A percentile compares a stretch with the other conserved stretches of the same genome.
Evolutionary conservation across 2,329 filamentous ascomycete genomes (phyloP).

Genomic region (Trichoderma sp.): DNA sequence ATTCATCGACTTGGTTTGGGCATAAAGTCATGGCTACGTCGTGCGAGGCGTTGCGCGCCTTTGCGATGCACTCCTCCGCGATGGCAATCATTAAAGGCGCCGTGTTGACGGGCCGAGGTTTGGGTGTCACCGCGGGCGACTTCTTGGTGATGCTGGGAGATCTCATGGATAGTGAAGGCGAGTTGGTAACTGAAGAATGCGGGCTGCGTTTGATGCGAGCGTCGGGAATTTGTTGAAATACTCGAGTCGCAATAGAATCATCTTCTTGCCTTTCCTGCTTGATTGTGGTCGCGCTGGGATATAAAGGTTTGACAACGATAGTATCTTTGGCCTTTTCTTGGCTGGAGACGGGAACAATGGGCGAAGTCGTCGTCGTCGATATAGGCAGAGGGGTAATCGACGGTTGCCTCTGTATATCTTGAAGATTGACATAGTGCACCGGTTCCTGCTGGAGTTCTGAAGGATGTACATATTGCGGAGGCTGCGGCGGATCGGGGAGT

Average conservation of each 20-base stretch:
- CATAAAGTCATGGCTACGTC: conserved; percentile 41
- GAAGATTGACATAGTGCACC: conserved; percentile 38
- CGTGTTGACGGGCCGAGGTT: conserved; percentile 46
- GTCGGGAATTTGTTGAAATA: conserved; percentile 15
- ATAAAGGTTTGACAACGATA: conserved; percentile 3
- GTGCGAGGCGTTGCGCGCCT: conserved; percentile 57
- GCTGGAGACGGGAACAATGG: neutral
- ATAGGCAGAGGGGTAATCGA: conserved; percentile 27
- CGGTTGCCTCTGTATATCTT: conserved; percentile 37
- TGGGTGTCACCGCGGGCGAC: conserved; percentile 41
- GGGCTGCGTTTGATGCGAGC: conserved; percentile 36
- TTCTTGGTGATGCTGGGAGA: conserved; percentile 42
- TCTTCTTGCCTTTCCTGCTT: conserved; percentile 19
- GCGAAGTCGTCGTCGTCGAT: conserved; percentile 25
- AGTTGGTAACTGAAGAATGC: conserved; percentile 40
- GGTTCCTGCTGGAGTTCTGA: conserved; percentile 25
- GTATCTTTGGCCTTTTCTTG: conserved; percentile 19
- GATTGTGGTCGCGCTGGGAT: conserved; percentile 4
- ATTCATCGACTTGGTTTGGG: conserved; percentile 53
- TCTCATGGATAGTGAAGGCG: conserved; percentile 39
- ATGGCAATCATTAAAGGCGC: conserved; percentile 64
- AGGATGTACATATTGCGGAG: conserved; percentile 24
- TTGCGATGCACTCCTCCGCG: conserved; percentile 71
- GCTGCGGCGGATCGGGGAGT: conserved; percentile 20
- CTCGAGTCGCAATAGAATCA: conserved; percentile 19